These are phyloP conservation scores for Elsinoe perseae DNA, from an alignment of 2,329 filamentous ascomycete species.

Conservation along the genomic window DNA sequence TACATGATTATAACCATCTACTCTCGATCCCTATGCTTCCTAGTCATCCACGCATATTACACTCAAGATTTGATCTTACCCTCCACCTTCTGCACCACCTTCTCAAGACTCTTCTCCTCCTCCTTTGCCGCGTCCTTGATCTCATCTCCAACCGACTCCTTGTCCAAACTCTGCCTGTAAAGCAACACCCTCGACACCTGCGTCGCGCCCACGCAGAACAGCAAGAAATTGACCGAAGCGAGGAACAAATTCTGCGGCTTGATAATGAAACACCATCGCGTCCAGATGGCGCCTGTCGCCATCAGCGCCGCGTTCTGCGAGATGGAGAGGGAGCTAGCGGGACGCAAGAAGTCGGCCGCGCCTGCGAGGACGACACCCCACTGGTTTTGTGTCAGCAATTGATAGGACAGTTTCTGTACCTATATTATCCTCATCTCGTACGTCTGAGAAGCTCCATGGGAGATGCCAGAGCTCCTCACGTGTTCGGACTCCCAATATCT, in stretches of 20 bases:
- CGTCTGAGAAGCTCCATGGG: background rate
- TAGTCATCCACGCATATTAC: background rate
- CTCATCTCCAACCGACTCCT: constrained; percentile 33
- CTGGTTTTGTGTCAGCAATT: constrained; percentile 35
- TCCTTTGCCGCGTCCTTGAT: constrained; percentile 37
- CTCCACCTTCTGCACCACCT: constrained; percentile 33
- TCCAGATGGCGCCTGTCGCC: constrained; percentile 93
- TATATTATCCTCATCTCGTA: too few species aligned
- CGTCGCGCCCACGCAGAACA: constrained; percentile 75
- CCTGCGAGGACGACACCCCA: constrained; percentile 92
- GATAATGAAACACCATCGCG: constrained; percentile 96
- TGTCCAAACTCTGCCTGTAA: constrained; percentile 57
- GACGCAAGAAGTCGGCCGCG: constrained; percentile 82
- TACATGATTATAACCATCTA: constrained; percentile 8
- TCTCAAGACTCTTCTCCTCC: constrained; percentile 28
- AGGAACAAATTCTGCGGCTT: constrained; percentile 87
- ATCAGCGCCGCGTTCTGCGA: constrained; percentile 88
- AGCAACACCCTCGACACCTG: constrained; percentile 71
- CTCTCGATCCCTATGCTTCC: background rate
- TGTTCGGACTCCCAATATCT: background rate
- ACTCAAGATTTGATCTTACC: constrained; percentile 24
- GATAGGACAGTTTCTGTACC: background rate
- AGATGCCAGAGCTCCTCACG: background rate
- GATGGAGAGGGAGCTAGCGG: constrained; percentile 84
- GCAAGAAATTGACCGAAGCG: constrained; percentile 96